These are phyloP conservation scores for Astragalus membranaceus DNA, from an alignment of 306 rosid species.

Conservation along the genomic window DNA sequence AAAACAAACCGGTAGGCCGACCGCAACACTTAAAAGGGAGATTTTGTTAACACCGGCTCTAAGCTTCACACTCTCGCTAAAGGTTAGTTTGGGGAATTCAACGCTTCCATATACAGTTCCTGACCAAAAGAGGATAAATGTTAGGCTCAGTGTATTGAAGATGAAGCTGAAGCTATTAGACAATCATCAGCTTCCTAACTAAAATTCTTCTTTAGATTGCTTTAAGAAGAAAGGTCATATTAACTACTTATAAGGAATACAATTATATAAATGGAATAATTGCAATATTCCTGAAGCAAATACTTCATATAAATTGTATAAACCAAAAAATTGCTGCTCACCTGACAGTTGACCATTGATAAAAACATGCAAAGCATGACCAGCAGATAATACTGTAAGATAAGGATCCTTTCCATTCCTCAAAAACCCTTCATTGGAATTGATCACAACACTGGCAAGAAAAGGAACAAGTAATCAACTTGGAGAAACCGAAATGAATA, in stretches of 20 bases:
- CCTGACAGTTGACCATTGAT: slow-evolving; percentile 77
- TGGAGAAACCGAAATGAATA: not conserved
- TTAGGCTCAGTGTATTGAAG: slow-evolving; percentile 4
- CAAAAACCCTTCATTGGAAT: slow-evolving; percentile 63
- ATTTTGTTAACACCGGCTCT: slow-evolving; percentile 82
- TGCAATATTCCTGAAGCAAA: not conserved
- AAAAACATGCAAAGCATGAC: slow-evolving; percentile 95
- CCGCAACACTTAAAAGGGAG: slow-evolving; percentile 85
- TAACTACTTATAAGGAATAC: not conserved
- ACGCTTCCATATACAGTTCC: slow-evolving; percentile 89
- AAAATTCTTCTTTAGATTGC: not conserved
- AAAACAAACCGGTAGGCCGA: slow-evolving; percentile 87
- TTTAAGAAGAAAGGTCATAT: too few relatives aligned
- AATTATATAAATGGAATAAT: not conserved
- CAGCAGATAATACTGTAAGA: slow-evolving; percentile 81
- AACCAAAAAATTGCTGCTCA: slow-evolving; percentile 20
- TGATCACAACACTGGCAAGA: slow-evolving; percentile 61
- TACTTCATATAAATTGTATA: not conserved
- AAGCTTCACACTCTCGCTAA: slow-evolving; percentile 61
- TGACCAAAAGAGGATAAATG: slow-evolving; percentile 28
- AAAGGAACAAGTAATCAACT: slow-evolving; percentile 1
- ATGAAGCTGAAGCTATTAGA: slow-evolving; percentile 15
- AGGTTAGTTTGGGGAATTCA: slow-evolving; percentile 75
- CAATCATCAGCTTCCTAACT: slow-evolving; percentile 3
- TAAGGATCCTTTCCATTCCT: slow-evolving; percentile 61